Conservation (phyloP, 805 yeast genomes). For the Candida oleophila region DNA sequence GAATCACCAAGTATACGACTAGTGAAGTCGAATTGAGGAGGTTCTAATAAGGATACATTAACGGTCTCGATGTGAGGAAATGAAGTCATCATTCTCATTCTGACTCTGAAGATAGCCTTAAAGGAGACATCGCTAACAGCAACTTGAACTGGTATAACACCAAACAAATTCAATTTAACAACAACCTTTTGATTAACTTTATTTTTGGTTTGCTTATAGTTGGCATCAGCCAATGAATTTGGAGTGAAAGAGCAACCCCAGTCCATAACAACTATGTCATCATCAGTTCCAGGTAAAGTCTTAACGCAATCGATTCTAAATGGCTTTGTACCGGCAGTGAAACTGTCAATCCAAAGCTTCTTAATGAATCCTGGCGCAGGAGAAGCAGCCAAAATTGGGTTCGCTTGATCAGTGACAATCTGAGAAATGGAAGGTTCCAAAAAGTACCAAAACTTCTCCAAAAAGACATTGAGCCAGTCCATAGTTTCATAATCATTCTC, state of each 20-base stretch:
- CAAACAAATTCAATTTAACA: slow-evolving; percentile 79
- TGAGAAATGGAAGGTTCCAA: slow-evolving; percentile 88
- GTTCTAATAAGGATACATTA: slow-evolving; percentile 78
- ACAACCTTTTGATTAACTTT: slow-evolving; percentile 80
- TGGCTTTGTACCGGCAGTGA: slow-evolving; percentile 94
- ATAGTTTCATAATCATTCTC: slow-evolving; percentile 90
- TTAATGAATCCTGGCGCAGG: slow-evolving; percentile 83
- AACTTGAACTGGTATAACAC: slow-evolving; percentile 70
- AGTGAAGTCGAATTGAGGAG: slow-evolving; percentile 86
- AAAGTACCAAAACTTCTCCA: slow-evolving; percentile 89
- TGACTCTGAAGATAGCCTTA: slow-evolving; percentile 68
- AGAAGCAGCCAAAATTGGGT: slow-evolving; percentile 75
- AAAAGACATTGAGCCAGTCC: slow-evolving; percentile 91
- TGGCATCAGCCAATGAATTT: slow-evolving; percentile 80
- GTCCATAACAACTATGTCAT: slow-evolving; percentile 96
- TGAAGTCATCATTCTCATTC: slow-evolving; percentile 84
- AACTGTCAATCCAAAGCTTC: slow-evolving; percentile 78
- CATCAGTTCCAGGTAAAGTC: slow-evolving; percentile 84
- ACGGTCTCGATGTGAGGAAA: slow-evolving; percentile 94
- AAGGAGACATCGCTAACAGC: slow-evolving; percentile 79
- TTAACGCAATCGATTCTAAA: slow-evolving; percentile 90
- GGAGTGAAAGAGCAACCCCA: slow-evolving; percentile 94
- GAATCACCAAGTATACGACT: slow-evolving; percentile 70
- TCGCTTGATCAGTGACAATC: slow-evolving; percentile 81
- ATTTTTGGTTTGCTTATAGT: slow-evolving; percentile 79